phyloP scores from a whole-genome alignment of 2,329 filamentous ascomycete genomes.

The Malbranchea zuffiana region DNA sequence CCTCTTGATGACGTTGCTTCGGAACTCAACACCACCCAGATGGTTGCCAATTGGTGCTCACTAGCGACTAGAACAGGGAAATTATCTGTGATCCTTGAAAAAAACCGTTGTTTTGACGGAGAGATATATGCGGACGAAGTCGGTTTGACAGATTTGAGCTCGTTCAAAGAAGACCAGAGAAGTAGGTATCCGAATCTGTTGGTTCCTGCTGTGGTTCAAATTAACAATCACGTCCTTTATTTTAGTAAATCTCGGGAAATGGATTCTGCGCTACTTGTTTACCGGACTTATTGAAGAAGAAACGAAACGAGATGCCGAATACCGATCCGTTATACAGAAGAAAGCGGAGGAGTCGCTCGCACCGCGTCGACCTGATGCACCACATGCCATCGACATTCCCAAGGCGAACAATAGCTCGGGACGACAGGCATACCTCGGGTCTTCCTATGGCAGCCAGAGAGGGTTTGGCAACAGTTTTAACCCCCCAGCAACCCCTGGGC shows the following conservation, averaged over 20 bases:
- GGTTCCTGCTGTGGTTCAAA: background rate
- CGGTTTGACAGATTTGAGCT: slow-evolving; percentile 57
- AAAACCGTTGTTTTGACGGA: slow-evolving; percentile 93
- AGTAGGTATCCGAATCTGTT: slow-evolving; percentile 45
- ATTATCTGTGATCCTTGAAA: slow-evolving; percentile 80
- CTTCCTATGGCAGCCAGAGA: slow-evolving; percentile 44
- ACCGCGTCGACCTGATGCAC: slow-evolving; percentile 47
- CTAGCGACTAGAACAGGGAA: slow-evolving; percentile 89
- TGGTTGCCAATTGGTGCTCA: slow-evolving; percentile 90
- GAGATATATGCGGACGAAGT: slow-evolving; percentile 95
- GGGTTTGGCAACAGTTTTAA: slow-evolving; percentile 50
- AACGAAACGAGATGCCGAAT: slow-evolving; percentile 64
- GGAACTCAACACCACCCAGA: slow-evolving; percentile 76
- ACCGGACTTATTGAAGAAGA: slow-evolving; percentile 82
- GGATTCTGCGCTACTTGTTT: slow-evolving; percentile 89
- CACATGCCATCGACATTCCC: slow-evolving; percentile 51
- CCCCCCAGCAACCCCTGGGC: slow-evolving; percentile 58
- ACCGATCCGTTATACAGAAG: slow-evolving; percentile 59
- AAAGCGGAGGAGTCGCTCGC: slow-evolving; percentile 48
- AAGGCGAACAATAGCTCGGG: slow-evolving; percentile 11
- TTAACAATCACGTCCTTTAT: background rate
- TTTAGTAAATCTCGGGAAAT: slow-evolving; percentile 90
- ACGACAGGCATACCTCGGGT: background rate
- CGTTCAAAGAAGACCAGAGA: slow-evolving; percentile 86
- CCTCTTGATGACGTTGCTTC: slow-evolving; percentile 87